Base-by-base conservation (phyloP, 2,329 filamentous ascomycete species). In the Triangularia setosa region DNA sequence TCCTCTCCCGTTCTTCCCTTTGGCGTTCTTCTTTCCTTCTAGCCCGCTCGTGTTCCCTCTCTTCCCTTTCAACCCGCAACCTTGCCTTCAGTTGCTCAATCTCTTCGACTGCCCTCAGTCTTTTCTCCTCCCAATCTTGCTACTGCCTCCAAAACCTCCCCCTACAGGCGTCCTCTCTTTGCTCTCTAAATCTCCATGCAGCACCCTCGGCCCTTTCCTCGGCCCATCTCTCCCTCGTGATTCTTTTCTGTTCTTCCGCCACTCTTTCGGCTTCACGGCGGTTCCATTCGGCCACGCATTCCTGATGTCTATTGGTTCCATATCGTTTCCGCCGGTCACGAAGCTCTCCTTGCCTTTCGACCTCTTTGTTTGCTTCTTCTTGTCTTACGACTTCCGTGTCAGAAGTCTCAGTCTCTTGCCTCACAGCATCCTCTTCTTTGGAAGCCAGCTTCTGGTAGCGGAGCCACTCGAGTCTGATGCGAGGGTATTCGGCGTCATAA, bases 401-500 rank as follows among this genome's bases (percentile, higher is more conserved):
- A 23, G 40, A 48, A 48, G 40, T n/a, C 40, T 21, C 40, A 9
- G 8, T 23, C 40, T 60, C 25, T 30, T 33, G 25, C 14, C 54
- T 57, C 7, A 12, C 16, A 21, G 54, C 27, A 30, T 27, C 54
- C n/a, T 57, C 25, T 30, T 57, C 54, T 33, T 57, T 25, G 25
- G 25, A 27, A 30, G 25, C n/a, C 54, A 30, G 21, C 54, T 57
- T 33, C 16, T 30, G 56, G 33, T 63, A 63, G 11, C 21, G 4
- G 14, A 21, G 35, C 63, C 63, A 58, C 18, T 40, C 35, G 9
- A 27, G 2, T 48, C 44, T 48, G 5, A 64, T 40, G 3, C 48
- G 14, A 21, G n/a, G 54, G 23, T 64, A 64, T 14, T n/a, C 18
- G 3, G 24, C 52, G 18, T 64, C 58, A 40, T 64, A 64, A 48